phyloP scores from a whole-genome alignment of 805 yeast genomes.

The Kluyveromyces nonfermentans region DNA sequence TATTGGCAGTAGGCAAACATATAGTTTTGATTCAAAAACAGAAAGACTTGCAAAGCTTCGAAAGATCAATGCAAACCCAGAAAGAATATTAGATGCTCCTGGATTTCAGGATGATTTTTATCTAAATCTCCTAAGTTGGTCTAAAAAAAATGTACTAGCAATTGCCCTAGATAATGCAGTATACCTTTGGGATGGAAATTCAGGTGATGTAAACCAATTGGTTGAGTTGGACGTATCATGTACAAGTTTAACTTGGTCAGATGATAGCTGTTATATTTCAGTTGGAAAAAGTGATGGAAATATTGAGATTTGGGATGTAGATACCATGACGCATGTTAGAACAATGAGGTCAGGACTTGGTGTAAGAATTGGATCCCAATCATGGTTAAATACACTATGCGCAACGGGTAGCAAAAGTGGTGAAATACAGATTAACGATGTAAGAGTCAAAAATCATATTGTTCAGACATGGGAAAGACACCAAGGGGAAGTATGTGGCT shows the following conservation, averaged over 20 bases:
- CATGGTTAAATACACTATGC: slow-evolving; percentile 75
- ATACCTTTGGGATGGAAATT: slow-evolving; percentile 85
- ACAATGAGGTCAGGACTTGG: slow-evolving; percentile 62
- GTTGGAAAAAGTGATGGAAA: slow-evolving; percentile 78
- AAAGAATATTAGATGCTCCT: slow-evolving; percentile 91
- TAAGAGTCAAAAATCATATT: slow-evolving; percentile 71
- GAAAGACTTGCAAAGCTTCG: slow-evolving; percentile 58
- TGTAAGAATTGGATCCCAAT: slow-evolving; percentile 71
- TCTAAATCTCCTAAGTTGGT: slow-evolving; percentile 81
- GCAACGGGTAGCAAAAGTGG: slow-evolving; percentile 89
- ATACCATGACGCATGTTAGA: slow-evolving; percentile 60
- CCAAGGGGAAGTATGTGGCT: slow-evolving; percentile 85
- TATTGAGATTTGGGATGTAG: slow-evolving; percentile 91
- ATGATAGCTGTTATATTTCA: slow-evolving; percentile 77
- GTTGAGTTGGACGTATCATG: slow-evolving; percentile 43
- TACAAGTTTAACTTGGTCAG: slow-evolving; percentile 74
- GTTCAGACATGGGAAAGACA: slow-evolving; percentile 55
- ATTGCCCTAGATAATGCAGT: slow-evolving; percentile 79
- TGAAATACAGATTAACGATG: slow-evolving; percentile 79
- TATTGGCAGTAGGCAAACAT: slow-evolving; percentile 24
- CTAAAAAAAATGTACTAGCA: slow-evolving; percentile 68
- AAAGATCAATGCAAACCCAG: slow-evolving; percentile 79
- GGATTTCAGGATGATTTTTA: slow-evolving; percentile 91
- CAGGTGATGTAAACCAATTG: slow-evolving; percentile 66
- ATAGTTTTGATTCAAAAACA: slow-evolving; percentile 22